Conservation (phyloP, 352 stramenopile species). For the Globisporangium okanoganense region DNA sequence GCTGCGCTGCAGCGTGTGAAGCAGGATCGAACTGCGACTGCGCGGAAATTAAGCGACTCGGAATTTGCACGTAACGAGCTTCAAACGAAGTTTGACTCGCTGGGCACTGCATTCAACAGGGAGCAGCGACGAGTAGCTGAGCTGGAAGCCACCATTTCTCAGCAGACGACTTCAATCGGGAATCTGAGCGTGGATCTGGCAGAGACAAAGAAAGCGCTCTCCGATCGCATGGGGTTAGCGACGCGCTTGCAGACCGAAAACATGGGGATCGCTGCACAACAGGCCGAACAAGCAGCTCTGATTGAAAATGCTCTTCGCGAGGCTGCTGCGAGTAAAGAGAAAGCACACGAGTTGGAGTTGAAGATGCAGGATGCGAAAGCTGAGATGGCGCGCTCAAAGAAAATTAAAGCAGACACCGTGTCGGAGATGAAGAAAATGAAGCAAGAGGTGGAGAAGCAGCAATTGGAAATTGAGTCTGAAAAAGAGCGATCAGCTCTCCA, state of each 20-base stretch:
- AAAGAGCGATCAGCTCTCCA: constrained; percentile 12
- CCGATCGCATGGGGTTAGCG: constrained; percentile 74
- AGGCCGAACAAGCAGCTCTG: constrained; percentile 71
- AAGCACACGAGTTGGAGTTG: constrained; percentile 39
- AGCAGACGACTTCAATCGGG: constrained; percentile 56
- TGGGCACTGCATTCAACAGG: constrained; percentile 35
- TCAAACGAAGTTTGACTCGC: constrained; percentile 20
- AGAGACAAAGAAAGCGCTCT: constrained; percentile 82
- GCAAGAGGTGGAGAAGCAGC: constrained; percentile 35
- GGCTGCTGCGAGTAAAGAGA: constrained; percentile 34
- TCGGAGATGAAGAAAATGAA: constrained; percentile 40
- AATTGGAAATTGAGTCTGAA: constrained; percentile 6
- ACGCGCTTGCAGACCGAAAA: constrained; percentile 84
- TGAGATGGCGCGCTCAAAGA: constrained; percentile 48
- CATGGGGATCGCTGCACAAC: constrained; percentile 75
- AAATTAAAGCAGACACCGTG: constrained; percentile 46
- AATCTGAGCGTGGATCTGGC: constrained; percentile 71
- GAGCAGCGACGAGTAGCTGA: constrained; percentile 35
- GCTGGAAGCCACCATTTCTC: constrained; percentile 41
- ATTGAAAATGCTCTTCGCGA: constrained; percentile 71
- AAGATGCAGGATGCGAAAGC: constrained; percentile 53
- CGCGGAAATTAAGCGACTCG: constrained; percentile 21
- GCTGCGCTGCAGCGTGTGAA: constrained; percentile 43
- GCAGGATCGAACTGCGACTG: constrained; percentile 26
- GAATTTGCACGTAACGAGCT: constrained; percentile 28